phyloP scores from a whole-genome alignment of 1,139 yeast genomes.

The Blastobotrys petasosporus region DNA sequence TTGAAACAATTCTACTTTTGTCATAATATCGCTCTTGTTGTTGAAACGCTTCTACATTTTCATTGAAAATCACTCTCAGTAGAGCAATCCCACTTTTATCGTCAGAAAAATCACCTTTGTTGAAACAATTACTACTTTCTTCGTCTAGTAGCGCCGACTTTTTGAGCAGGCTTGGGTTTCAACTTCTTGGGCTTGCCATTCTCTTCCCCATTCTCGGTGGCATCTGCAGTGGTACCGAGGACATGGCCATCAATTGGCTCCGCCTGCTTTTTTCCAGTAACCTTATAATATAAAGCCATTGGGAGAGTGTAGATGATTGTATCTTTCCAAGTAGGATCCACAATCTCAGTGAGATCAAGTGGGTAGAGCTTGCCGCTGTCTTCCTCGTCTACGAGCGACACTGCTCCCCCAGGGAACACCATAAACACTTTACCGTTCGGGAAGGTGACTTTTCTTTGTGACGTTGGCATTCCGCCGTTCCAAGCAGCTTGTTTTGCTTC shows the following conservation, averaged over 20 bases:
- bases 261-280: conserved; percentile 17
- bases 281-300: conserved; percentile 14
- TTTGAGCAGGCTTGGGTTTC: conserved; percentile 24
- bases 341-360: conserved; percentile 34
- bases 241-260: conserved; percentile 2
- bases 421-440: conserved; percentile 53
- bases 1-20: no score
- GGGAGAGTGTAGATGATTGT: conserved; percentile 45
- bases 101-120: not conserved
- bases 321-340: conserved; percentile 48
- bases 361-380: conserved; percentile 43
- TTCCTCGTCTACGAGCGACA: conserved; percentile 53
- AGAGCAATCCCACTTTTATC: not conserved
- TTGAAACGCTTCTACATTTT: no score
- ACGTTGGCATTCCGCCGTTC: conserved; percentile 31
- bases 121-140: conserved; percentile 15
- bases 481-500: conserved; percentile 45
- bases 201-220: conserved; percentile 5
- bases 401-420: conserved; percentile 65
- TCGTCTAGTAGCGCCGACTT: conserved; percentile 25
- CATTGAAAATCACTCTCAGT: not conserved
- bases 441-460: conserved; percentile 34
- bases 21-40: no score
- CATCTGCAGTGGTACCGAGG: conserved; percentile 2
- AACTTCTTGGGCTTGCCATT: conserved; percentile 14